phyloP scores from a whole-genome alignment of 768 basidiomycete species.

The Hydnomerulius pinastri region DNA sequence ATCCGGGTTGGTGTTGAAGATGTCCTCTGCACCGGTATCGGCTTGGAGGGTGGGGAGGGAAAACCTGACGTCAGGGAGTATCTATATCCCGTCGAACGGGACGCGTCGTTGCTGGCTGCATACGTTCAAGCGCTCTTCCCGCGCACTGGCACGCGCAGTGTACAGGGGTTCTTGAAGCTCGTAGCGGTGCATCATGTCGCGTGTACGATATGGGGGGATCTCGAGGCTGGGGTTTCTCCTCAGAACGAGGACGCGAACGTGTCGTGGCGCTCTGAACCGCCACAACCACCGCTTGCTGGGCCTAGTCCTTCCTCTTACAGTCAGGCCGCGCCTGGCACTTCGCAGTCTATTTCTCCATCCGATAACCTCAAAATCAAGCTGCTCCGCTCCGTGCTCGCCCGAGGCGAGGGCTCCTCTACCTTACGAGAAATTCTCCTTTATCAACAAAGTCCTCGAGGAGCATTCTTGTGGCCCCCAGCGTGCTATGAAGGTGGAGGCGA shows the following conservation, averaged over 20 bases:
- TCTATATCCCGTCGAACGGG: constrained; percentile 70
- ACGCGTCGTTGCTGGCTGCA: constrained; percentile 59
- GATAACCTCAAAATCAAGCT: too few species aligned
- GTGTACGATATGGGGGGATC: constrained; percentile 70
- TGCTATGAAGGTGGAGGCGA: constrained; percentile 44
- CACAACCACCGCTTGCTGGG: background rate
- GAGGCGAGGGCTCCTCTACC: constrained; percentile 47
- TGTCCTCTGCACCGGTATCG: constrained; percentile 38
- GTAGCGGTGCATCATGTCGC: constrained; percentile 83
- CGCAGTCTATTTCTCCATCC: too few species aligned
- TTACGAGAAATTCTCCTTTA: constrained; percentile 62
- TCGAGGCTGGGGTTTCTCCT: constrained; percentile 29
- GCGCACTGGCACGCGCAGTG: constrained; percentile 31
- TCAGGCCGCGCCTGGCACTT: too few species aligned
- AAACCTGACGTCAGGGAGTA: constrained; percentile 52
- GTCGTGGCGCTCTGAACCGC: constrained; percentile 16
- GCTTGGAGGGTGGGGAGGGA: background rate
- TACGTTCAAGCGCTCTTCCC: constrained; percentile 59
- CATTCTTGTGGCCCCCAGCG: constrained; percentile 45
- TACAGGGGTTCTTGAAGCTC: constrained; percentile 61
- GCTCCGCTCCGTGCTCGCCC: constrained; percentile 51
- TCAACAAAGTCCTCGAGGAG: constrained; percentile 43
- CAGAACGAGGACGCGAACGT: constrained; percentile 18
- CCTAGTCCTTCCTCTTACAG: background rate
- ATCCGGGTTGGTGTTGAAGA: constrained; percentile 53